Evolutionary conservation across 148 eudicot species (phyloP), one percentile per base, ranked within the genome.

Genomic region (Mesembryanthemum crystallinum): DNA sequence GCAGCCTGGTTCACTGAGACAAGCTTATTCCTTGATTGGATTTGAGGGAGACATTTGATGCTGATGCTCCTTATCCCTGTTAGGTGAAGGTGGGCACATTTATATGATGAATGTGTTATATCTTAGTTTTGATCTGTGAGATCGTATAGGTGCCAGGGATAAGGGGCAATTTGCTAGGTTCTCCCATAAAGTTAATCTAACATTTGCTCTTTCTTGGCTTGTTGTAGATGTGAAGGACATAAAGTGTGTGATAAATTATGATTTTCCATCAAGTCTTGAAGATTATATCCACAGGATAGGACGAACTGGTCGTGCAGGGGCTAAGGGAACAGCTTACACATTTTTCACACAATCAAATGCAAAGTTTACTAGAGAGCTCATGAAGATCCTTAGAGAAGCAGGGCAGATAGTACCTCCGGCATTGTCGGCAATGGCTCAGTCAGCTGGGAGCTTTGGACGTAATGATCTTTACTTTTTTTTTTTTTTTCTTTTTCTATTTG

Each of bases 251-350:
- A 81, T 95, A 76, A 95, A 95, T 73, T 95, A 90, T 82, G 99
- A 92, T 84, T 95, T 95, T 42, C 98, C 99, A 11, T 61, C 99
- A 67, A 83, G 91, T 77, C 88, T 95, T 27, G 98, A 95, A 81
- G 99, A 95, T 77, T 95, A 95, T 82, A 89, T 92, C 67, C 99
- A 95, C 84, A 88, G 99, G 86, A 92, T 92, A 74, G 99, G 99
- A 45, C 84, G 98, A 77, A 95, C 98, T 58, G 98, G 99, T 43
- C 98, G 99, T 73, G 99, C 98, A 18, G 99, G 99, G 76, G 99
- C 99, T 25, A 89, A 71, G 61, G 97, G 99, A 83, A 95, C 85
- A 6, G 98, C 99, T 18, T 84, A 85, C 80, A 86, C 99, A 35
- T 92, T 95, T 83, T 95, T 95, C 83, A 95, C 96, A 12, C 92